Evolutionary conservation across 1,284 basidiomycete genomes (phyloP).

Genomic region (Earliella scabrosa): DNA sequence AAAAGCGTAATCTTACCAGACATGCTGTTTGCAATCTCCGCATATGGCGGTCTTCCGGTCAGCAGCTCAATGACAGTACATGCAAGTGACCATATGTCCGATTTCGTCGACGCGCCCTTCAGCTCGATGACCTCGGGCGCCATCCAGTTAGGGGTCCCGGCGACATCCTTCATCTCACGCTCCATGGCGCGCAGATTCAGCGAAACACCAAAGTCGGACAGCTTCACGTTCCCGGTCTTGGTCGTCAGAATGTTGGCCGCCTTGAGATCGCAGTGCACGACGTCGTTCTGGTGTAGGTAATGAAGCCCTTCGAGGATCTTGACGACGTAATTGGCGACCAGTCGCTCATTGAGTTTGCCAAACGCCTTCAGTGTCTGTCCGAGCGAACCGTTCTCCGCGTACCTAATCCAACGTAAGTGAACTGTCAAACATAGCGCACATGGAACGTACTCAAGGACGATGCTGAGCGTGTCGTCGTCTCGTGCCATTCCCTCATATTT

Average conservation of each 20-base stretch:
- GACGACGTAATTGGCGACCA: conserved; percentile 89
- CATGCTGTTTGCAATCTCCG: conserved; percentile 86
- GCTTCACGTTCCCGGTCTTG: conserved; percentile 95
- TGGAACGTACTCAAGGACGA: conserved; percentile 84
- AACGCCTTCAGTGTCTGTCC: conserved; percentile 91
- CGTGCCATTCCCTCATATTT: conserved; percentile 96
- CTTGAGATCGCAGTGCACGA: conserved; percentile 94
- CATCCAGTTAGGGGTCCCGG: conserved; percentile 99
- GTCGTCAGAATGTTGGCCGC: conserved; percentile 99
- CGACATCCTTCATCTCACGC: conserved; percentile 84
- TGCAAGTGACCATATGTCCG: conserved; percentile 91
- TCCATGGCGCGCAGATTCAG: conserved; percentile 97
- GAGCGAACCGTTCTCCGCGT: conserved; percentile 92
- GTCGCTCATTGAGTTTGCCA: conserved; percentile 87
- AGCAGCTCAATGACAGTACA: conserved; percentile 94
- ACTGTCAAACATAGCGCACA: conserved; percentile 21
- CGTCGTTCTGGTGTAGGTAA: conserved; percentile 84
- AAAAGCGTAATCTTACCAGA: conserved; percentile 55
- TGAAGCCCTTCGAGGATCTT: conserved; percentile 93
- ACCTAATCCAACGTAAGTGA: conserved; percentile 54
- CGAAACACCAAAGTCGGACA: conserved; percentile 99
- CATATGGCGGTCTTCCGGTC: conserved; percentile 91
- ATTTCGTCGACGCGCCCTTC: conserved; percentile 76
- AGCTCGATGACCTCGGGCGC: conserved; percentile 93
- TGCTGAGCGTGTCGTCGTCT: conserved; percentile 85